phyloP scores from a whole-genome alignment of 108 stramenopile species.

The Fistulifera pelliculosa region DNA sequence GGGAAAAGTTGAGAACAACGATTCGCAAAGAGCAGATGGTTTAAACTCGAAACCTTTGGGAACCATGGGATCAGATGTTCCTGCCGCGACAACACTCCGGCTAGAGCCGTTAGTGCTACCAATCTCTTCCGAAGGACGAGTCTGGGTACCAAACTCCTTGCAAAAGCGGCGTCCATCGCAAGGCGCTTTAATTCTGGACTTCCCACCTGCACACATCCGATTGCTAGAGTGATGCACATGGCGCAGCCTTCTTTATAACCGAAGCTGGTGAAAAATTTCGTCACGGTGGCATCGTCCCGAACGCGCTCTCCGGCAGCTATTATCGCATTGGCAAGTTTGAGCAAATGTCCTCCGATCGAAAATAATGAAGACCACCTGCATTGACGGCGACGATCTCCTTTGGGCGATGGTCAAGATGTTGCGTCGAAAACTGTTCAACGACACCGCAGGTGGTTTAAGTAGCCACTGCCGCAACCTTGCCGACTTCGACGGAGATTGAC shows the following conservation, averaged over 20 bases:
- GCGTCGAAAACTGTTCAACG: constrained; percentile 49
- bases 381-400: constrained; percentile 46
- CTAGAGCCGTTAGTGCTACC: background rate
- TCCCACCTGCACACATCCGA: constrained; percentile 24
- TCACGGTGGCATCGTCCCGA: constrained; percentile 39
- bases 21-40: constrained; percentile 66
- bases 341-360: constrained; percentile 25
- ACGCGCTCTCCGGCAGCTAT: constrained; percentile 45
- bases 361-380: constrained; percentile 69
- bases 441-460: constrained; percentile 46
- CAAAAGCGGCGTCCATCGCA: constrained; percentile 23
- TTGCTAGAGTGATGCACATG: constrained; percentile 65
- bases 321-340: constrained; percentile 40
- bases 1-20: constrained; percentile 47
- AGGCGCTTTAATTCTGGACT: constrained; percentile 3
- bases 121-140: constrained; percentile 8
- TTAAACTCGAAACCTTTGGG: constrained; percentile 54
- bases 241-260: constrained; percentile 77
- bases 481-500: constrained; percentile 26
- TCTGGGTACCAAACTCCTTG: constrained; percentile 14
- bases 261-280: constrained; percentile 61
- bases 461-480: constrained; percentile 62
- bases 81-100: background rate
- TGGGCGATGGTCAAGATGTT: constrained; percentile 36
- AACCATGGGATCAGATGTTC: constrained; percentile 25